Percentiles rank a stretch among this genome's conserved stretches.
phyloP scores from a whole-genome alignment of 768 basidiomycete species.

The Boletus sensibilis region DNA sequence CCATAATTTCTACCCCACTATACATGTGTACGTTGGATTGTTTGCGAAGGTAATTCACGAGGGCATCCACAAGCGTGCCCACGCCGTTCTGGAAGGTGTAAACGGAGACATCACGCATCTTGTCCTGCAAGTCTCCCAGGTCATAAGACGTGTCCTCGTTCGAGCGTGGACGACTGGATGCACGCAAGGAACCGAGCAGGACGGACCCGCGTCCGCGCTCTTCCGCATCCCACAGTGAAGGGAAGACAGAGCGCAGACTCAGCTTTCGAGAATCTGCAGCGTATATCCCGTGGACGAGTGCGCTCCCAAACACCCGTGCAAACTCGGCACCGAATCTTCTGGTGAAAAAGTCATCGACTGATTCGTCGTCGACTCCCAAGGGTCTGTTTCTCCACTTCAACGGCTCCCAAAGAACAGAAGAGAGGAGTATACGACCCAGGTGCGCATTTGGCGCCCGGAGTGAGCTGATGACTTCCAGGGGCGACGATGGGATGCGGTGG shows the following conservation, averaged over 20 bases:
- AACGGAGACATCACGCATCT: slow-evolving; percentile 64
- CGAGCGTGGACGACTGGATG: slow-evolving; percentile 9
- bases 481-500: slow-evolving; percentile 45
- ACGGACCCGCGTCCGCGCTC: slow-evolving; percentile 68
- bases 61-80: slow-evolving; percentile 56
- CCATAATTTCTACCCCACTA: slow-evolving; percentile 39
- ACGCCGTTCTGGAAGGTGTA: slow-evolving; percentile 83
- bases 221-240: slow-evolving; percentile 68
- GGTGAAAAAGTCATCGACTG: slow-evolving; percentile 72
- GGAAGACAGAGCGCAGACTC: slow-evolving; percentile 77
- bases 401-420: slow-evolving; percentile 57
- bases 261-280: slow-evolving; percentile 77
- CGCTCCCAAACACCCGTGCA: slow-evolving; percentile 73
- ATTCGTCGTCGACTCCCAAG: slow-evolving; percentile 60
- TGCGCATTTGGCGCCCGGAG: slow-evolving; percentile 32
- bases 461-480: slow-evolving; percentile 37
- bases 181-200: slow-evolving; percentile 52
- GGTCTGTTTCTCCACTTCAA: slow-evolving; percentile 48
- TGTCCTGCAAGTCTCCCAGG: slow-evolving; percentile 45
- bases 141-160: slow-evolving; percentile 36
- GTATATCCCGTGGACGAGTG: slow-evolving; percentile 91
- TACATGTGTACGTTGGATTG: slow-evolving; percentile 60
- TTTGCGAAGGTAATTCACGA: slow-evolving; percentile 47
- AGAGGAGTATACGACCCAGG: slow-evolving; percentile 47
- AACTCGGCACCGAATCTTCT: slow-evolving; percentile 71